These are phyloP conservation scores for Fraxinus greggii DNA, from an alignment of 305 asterid genomes.

Conservation along the genomic window DNA sequence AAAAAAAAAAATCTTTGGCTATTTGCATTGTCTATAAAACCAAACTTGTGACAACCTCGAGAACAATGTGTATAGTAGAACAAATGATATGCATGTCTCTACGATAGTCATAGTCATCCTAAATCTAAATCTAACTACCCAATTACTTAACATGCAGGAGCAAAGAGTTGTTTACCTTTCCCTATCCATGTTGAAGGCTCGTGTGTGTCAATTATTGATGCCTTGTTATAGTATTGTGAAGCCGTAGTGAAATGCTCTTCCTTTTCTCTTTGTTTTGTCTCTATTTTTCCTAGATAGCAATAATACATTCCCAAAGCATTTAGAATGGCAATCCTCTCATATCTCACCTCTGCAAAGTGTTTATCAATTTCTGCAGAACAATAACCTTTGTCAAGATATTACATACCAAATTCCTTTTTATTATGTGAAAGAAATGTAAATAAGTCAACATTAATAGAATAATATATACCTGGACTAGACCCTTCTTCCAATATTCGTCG, in stretches of 20 bases:
- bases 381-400: conserved; percentile 15
- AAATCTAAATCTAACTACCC: not conserved
- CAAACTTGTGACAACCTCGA: not conserved
- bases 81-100: conserved; percentile 7
- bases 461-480: conserved; percentile 80
- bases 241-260: conserved; percentile 86
- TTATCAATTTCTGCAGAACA: conserved; percentile 85
- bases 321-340: conserved; percentile 91
- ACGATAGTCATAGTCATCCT: conserved; percentile 5
- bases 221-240: conserved; percentile 88
- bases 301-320: conserved; percentile 95
- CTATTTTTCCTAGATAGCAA: conserved; percentile 83
- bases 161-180: conserved; percentile 58
- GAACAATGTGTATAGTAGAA: not conserved
- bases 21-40: not conserved
- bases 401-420: not conserved
- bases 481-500: conserved; percentile 95
- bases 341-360: conserved; percentile 87
- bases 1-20: not conserved
- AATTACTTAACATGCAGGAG: conserved; percentile 7
- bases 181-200: conserved; percentile 99
- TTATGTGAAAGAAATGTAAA: conserved; percentile 8
- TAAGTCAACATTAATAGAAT: not conserved
- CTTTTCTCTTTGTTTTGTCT: conserved; percentile 81
- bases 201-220: conserved; percentile 91